These are phyloP conservation scores for Microthyrium microscopicum DNA, from an alignment of 2,329 filamentous ascomycete species.

Conservation along the genomic window DNA sequence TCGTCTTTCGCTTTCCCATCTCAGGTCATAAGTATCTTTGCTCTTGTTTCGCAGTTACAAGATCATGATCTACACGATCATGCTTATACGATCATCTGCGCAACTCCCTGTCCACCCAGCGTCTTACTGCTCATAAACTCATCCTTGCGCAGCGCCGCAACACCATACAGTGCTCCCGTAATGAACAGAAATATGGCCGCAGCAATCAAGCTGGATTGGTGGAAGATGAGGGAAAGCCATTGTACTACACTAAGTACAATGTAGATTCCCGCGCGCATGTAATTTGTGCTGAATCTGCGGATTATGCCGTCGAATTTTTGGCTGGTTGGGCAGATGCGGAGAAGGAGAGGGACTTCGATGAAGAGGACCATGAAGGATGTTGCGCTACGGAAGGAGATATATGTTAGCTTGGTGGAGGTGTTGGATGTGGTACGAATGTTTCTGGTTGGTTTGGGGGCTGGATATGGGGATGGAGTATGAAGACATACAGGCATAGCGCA, in stretches of 20 bases:
- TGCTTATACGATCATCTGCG: constrained; percentile 84
- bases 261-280: constrained; percentile 87
- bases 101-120: constrained; percentile 79
- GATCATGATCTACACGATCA: no score
- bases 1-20: no score
- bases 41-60: no score
- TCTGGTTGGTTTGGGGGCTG: not conserved
- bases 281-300: constrained; percentile 87
- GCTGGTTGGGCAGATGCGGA: constrained; percentile 95
- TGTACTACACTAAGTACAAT: constrained; percentile 63
- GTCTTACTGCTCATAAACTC: constrained; percentile 90
- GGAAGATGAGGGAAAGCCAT: constrained; percentile 57
- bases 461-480: not conserved
- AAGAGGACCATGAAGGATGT: constrained; percentile 33
- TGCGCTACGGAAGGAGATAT: constrained; percentile 18
- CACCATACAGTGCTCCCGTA: constrained; percentile 62
- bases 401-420: not conserved
- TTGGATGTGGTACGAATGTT: not conserved
- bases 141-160: constrained; percentile 68
- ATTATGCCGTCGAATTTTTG: constrained; percentile 75
- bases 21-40: no score
- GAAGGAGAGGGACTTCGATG: constrained; percentile 70
- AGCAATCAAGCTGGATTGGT: constrained; percentile 61
- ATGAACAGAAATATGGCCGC: constrained; percentile 67
- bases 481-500: constrained; percentile 31